Evolutionary conservation across 2,329 filamentous ascomycete species (phyloP).

Genomic region (Leptosphaerulina australis): DNA sequence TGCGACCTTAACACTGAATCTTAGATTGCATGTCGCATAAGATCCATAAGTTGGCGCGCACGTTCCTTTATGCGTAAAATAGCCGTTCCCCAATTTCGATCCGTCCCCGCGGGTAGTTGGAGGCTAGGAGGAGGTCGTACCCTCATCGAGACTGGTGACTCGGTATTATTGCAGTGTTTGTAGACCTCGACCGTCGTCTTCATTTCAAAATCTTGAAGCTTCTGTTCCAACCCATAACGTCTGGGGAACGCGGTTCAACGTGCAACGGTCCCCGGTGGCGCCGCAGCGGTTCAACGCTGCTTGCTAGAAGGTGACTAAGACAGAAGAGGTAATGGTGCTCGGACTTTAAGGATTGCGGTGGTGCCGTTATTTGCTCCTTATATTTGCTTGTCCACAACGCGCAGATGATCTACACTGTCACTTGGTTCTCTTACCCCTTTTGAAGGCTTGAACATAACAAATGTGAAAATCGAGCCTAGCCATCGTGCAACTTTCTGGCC

Average conservation of each 20-base stretch:
- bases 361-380: slow-evolving; percentile 10
- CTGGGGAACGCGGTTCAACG: slow-evolving; percentile 15
- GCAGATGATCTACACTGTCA: slow-evolving; percentile 10
- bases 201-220: slow-evolving; percentile 9
- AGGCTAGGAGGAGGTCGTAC: background rate
- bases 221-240: slow-evolving; percentile 11
- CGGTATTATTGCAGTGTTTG: slow-evolving; percentile 7
- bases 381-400: slow-evolving; percentile 1
- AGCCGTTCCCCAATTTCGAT: slow-evolving; percentile 21
- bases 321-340: background rate
- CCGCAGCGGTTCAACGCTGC: slow-evolving; percentile 5
- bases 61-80: slow-evolving; percentile 17
- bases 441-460: slow-evolving; percentile 11
- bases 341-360: background rate
- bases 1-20: background rate
- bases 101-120: slow-evolving; percentile 16
- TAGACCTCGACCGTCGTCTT: slow-evolving; percentile 7
- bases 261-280: slow-evolving; percentile 8
- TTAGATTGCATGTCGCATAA: slow-evolving; percentile 12
- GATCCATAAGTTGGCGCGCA: slow-evolving; percentile 12
- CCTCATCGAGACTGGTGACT: slow-evolving; percentile 8
- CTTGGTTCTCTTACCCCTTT: slow-evolving; percentile 13
- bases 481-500: slow-evolving; percentile 7
- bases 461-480: background rate
- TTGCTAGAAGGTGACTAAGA: background rate